These are phyloP conservation scores for Neurospora africana DNA, from an alignment of 495 filamentous ascomycete genomes.

Conservation along the genomic window DNA sequence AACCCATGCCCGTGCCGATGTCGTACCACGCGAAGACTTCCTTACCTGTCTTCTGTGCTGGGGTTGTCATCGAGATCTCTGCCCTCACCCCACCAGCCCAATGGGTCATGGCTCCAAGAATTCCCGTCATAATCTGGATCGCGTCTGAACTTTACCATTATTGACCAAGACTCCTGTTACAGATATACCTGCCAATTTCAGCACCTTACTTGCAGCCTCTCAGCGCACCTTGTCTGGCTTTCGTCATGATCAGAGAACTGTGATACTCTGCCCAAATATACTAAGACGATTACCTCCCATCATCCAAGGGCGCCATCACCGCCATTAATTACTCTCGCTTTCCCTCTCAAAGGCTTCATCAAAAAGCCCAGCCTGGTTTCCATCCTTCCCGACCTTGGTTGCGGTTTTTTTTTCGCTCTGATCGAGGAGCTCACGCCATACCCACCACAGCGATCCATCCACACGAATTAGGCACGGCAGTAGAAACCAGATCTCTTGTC, in stretches of 20 bases:
- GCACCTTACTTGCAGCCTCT: neutral
- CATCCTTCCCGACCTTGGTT: neutral
- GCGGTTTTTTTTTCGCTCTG: slow-evolving; percentile 6
- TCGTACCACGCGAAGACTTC: slow-evolving; percentile 17
- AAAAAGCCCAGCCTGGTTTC: neutral
- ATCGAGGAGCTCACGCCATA: slow-evolving; percentile 13
- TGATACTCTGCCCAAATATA: neutral
- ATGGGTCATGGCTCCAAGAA: slow-evolving; percentile 17
- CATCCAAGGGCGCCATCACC: neutral
- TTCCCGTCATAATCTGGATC: slow-evolving; percentile 16
- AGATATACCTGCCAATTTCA: neutral
- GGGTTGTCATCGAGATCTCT: slow-evolving; percentile 28
- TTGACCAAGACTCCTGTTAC: slow-evolving; percentile 12
- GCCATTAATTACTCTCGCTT: neutral
- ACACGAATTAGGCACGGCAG: neutral
- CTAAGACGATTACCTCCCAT: neutral
- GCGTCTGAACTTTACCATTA: slow-evolving; percentile 22
- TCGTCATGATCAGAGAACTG: neutral
- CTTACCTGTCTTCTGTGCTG: slow-evolving; percentile 8
- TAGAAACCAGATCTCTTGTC: neutral
- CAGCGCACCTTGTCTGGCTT: neutral
- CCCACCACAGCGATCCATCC: slow-evolving; percentile 1
- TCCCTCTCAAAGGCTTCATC: neutral
- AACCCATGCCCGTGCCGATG: slow-evolving; percentile 13
- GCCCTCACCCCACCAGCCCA: slow-evolving; percentile 17